These are phyloP conservation scores for Beauveria pseudobassiana DNA, from an alignment of 2,329 filamentous ascomycete genomes.

Conservation along the genomic window DNA sequence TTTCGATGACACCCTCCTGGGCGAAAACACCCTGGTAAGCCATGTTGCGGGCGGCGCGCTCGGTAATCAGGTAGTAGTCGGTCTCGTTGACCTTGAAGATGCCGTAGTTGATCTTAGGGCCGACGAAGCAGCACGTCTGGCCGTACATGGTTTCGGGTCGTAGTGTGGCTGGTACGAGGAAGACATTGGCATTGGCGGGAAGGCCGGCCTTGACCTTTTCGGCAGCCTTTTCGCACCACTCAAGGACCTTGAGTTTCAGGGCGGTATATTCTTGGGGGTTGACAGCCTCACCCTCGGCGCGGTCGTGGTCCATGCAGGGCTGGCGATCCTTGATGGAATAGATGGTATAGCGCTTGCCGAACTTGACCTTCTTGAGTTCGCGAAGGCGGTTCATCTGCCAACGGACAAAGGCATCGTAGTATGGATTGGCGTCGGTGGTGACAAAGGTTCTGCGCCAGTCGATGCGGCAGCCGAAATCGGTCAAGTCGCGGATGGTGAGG, in stretches of 20 bases:
- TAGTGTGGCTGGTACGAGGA: slow-evolving; percentile 85
- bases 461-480: slow-evolving; percentile 75
- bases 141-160: slow-evolving; percentile 98
- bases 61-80: slow-evolving; percentile 78
- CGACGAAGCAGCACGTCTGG: slow-evolving; percentile 92
- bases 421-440: slow-evolving; percentile 93
- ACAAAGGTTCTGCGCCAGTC: slow-evolving; percentile 92
- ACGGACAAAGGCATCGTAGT: slow-evolving; percentile 88
- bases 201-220: slow-evolving; percentile 69
- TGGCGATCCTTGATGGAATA: slow-evolving; percentile 51
- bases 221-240: slow-evolving; percentile 75
- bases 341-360: slow-evolving; percentile 87
- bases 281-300: slow-evolving; percentile 38
- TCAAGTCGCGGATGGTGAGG: slow-evolving; percentile 61
- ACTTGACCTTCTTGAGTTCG: slow-evolving; percentile 86
- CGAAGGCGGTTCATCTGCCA: slow-evolving; percentile 97
- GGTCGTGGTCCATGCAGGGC: slow-evolving; percentile 42
- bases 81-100: slow-evolving; percentile 72
- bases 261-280: slow-evolving; percentile 88
- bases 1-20: slow-evolving; percentile 65
- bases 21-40: slow-evolving; percentile 84
- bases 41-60: slow-evolving; percentile 91
- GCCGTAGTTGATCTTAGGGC: slow-evolving; percentile 82
- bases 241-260: slow-evolving; percentile 81
- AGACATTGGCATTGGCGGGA: slow-evolving; percentile 71